A percentile compares a stretch with the other conserved stretches of the same genome.
phyloP scores from a whole-genome alignment of 2,329 filamentous ascomycete genomes.

The Diplodia mutila region DNA sequence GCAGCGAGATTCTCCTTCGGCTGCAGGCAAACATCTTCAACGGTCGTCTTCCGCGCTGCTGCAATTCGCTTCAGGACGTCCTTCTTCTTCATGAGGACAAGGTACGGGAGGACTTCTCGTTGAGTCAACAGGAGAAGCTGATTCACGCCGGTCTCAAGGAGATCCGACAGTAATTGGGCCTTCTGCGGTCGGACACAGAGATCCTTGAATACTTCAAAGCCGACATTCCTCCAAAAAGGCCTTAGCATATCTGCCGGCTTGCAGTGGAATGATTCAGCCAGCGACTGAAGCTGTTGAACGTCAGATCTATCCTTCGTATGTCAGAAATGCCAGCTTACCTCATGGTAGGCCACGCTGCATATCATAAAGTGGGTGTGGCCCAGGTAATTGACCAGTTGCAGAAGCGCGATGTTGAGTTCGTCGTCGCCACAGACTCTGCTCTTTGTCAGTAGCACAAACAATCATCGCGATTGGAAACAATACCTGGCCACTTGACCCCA shows the following conservation, averaged over 20 bases:
- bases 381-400: constrained; percentile 83
- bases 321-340: constrained; percentile 52
- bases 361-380: constrained; percentile 81
- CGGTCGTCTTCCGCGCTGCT: constrained; percentile 61
- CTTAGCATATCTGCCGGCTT: constrained; percentile 72
- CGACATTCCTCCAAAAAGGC: constrained; percentile 87
- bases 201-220: constrained; percentile 80
- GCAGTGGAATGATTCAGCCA: constrained; percentile 67
- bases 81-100: constrained; percentile 76
- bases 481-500: constrained; percentile 82
- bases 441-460: constrained; percentile 51
- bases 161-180: constrained; percentile 75
- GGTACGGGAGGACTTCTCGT: constrained; percentile 78
- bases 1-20: constrained; percentile 58
- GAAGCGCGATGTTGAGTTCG: constrained; percentile 82
- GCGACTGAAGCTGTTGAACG: constrained; percentile 61
- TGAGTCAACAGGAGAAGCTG: constrained; percentile 78
- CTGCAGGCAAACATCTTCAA: constrained; percentile 65
- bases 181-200: constrained; percentile 80
- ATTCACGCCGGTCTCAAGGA: constrained; percentile 74
- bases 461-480: constrained; percentile 32
- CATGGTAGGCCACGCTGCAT: constrained; percentile 80
- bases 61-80: constrained; percentile 83
- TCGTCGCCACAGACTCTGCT: constrained; percentile 66
- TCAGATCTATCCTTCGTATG: neutral